Percentiles rank a stretch among this genome's conserved stretches.
Evolutionary conservation across 2,329 filamentous ascomycete genomes (phyloP).

Genomic region (Hymenoscyphus occultus): DNA sequence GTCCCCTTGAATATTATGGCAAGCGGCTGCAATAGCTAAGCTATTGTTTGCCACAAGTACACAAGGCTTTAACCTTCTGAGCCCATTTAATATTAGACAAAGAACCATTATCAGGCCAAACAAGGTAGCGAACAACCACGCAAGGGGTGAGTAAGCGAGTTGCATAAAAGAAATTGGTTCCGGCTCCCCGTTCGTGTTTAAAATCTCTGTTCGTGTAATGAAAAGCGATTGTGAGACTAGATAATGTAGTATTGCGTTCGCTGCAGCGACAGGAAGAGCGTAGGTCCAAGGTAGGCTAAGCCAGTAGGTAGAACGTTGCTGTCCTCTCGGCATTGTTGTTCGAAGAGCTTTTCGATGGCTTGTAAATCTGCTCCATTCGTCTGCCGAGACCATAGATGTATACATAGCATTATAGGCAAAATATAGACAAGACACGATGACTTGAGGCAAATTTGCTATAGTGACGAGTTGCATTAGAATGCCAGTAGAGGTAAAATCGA

Average conservation of each 20-base stretch:
- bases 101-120: conserved; percentile 20
- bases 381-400: conserved; percentile 12
- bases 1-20: conserved; percentile 18
- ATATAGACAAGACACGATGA: conserved; percentile 34
- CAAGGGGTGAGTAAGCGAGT: conserved; percentile 27
- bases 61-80: conserved; percentile 16
- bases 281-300: conserved; percentile 40
- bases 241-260: conserved; percentile 39
- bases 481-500: no score
- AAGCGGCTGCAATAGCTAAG: conserved; percentile 25
- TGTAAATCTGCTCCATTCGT: conserved; percentile 19
- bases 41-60: conserved; percentile 25
- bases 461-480: no score
- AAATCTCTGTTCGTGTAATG: conserved; percentile 31
- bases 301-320: conserved; percentile 37
- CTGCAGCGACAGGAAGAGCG: conserved; percentile 33
- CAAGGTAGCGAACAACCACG: conserved; percentile 20
- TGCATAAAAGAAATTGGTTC: conserved; percentile 11
- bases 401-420: conserved; percentile 35
- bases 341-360: conserved; percentile 37
- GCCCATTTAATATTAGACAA: conserved; percentile 17
- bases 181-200: conserved; percentile 11
- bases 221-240: conserved; percentile 40
- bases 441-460: conserved; percentile 35
- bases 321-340: conserved; percentile 32